phyloP scores from a whole-genome alignment of 768 basidiomycete genomes.

The Suillus americanus region DNA sequence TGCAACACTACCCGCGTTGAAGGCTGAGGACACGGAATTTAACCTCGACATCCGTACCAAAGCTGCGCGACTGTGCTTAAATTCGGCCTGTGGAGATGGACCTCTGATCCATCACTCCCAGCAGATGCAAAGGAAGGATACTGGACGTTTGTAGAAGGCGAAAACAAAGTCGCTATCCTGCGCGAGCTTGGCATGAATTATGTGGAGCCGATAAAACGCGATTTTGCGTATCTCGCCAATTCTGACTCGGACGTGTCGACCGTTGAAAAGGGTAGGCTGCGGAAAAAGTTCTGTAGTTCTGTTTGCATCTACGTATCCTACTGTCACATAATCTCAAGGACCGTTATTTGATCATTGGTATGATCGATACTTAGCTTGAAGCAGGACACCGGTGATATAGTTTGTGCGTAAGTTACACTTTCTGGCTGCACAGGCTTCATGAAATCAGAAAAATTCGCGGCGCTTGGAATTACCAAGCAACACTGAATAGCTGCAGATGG shows the following conservation, averaged over 20 bases:
- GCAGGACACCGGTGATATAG: too few species aligned
- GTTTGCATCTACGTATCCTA: background rate
- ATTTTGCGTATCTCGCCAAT: conserved; percentile 25
- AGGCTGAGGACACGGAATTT: conserved; percentile 58
- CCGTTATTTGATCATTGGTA: background rate
- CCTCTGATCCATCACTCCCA: background rate
- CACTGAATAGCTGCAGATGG: too few species aligned
- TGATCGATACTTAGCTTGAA: too few species aligned
- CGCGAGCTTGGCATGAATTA: conserved; percentile 43
- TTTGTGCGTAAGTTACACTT: too few species aligned
- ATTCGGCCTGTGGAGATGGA: conserved; percentile 66
- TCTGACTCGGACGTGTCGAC: background rate
- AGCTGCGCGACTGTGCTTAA: conserved; percentile 48
- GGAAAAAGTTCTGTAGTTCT: background rate
- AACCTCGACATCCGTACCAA: conserved; percentile 38
- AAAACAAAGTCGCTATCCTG: conserved; percentile 47
- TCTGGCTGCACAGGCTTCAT: too few species aligned
- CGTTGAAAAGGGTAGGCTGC: conserved; percentile 6
- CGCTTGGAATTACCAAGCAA: too few species aligned
- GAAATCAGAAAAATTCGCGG: too few species aligned
- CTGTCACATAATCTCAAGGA: background rate
- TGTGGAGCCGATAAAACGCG: conserved; percentile 38
- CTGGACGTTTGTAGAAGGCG: conserved; percentile 46
- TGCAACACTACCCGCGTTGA: conserved; percentile 51
- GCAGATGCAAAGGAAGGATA: conserved; percentile 29